Evolutionary conservation across 1,284 basidiomycete species (phyloP).

Genomic region (Xanthoconium separans): DNA sequence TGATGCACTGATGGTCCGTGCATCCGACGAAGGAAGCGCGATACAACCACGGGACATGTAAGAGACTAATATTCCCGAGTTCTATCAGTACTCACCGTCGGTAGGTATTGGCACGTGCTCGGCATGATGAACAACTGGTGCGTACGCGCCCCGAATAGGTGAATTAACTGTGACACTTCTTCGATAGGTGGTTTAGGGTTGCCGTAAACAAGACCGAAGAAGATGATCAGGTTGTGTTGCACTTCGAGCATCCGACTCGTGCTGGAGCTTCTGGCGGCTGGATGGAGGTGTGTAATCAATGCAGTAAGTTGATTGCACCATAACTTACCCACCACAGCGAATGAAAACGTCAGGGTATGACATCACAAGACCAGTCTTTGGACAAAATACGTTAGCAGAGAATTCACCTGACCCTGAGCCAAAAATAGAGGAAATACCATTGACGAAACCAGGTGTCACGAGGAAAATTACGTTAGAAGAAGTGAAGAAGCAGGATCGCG

Average conservation of each 20-base stretch:
- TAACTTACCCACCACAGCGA: slow-evolving; percentile 32
- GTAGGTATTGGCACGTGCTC: slow-evolving; percentile 47
- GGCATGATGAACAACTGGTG: slow-evolving; percentile 63
- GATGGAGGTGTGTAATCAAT: slow-evolving; percentile 46
- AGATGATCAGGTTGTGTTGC: slow-evolving; percentile 32
- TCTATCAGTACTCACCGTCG: slow-evolving; percentile 3
- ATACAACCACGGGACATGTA: slow-evolving; percentile 52
- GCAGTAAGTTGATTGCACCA: neutral
- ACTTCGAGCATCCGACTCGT: slow-evolving; percentile 64
- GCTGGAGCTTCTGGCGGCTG: slow-evolving; percentile 57
- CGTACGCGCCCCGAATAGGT: neutral
- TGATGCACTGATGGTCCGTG: slow-evolving; percentile 49
- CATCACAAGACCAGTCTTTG: slow-evolving; percentile 44
- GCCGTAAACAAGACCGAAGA: slow-evolving; percentile 43
- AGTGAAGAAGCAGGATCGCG: slow-evolving; percentile 41
- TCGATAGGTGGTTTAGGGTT: slow-evolving; percentile 57
- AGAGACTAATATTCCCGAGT: neutral
- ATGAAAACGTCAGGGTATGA: slow-evolving; percentile 51
- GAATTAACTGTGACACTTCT: neutral
- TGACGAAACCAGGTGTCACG: slow-evolving; percentile 42
- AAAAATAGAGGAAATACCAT: slow-evolving; percentile 25
- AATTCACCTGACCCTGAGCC: neutral
- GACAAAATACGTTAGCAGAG: slow-evolving; percentile 5
- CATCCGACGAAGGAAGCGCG: slow-evolving; percentile 55
- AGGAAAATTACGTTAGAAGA: slow-evolving; percentile 50